A percentile compares a stretch with the other conserved stretches of the same genome.
phyloP scores from a whole-genome alignment of 495 filamentous ascomycete genomes.

The Trichoderma erinaceum region DNA sequence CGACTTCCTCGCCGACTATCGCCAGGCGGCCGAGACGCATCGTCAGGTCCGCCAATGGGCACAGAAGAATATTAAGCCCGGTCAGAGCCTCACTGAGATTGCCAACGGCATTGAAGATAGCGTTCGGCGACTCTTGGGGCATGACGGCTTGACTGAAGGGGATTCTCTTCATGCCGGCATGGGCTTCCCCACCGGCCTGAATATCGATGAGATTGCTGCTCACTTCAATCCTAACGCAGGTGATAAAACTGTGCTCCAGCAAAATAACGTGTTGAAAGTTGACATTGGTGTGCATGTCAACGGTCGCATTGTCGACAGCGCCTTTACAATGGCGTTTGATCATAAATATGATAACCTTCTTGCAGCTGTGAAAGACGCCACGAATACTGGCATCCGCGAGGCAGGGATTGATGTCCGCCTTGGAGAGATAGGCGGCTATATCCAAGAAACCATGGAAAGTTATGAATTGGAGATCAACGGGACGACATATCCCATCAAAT shows the following conservation, averaged over 20 bases:
- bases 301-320: slow-evolving; percentile 84
- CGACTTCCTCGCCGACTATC: slow-evolving; percentile 79
- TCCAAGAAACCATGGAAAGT: slow-evolving; percentile 84
- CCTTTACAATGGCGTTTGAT: slow-evolving; percentile 84
- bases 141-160: slow-evolving; percentile 71
- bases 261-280: slow-evolving; percentile 86
- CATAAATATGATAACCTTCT: slow-evolving; percentile 79
- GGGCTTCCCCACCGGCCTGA: slow-evolving; percentile 82
- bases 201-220: slow-evolving; percentile 78
- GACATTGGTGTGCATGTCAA: slow-evolving; percentile 90
- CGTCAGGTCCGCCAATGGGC: slow-evolving; percentile 82
- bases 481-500: slow-evolving; percentile 71
- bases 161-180: slow-evolving; percentile 73
- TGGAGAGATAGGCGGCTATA: slow-evolving; percentile 64
- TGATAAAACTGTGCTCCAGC: slow-evolving; percentile 69
- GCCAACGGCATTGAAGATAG: slow-evolving; percentile 80
- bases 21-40: slow-evolving; percentile 79
- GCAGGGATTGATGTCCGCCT: slow-evolving; percentile 78
- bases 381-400: slow-evolving; percentile 77
- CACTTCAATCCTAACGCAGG: slow-evolving; percentile 88
- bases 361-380: slow-evolving; percentile 79
- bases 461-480: slow-evolving; percentile 77
- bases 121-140: slow-evolving; percentile 70
- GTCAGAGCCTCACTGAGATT: slow-evolving; percentile 71
- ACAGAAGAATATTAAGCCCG: slow-evolving; percentile 73